Percentiles rank a stretch among this genome's conserved stretches.
phyloP scores from a whole-genome alignment of 2,329 filamentous ascomycete genomes.

The Cladosporium sp. region DNA sequence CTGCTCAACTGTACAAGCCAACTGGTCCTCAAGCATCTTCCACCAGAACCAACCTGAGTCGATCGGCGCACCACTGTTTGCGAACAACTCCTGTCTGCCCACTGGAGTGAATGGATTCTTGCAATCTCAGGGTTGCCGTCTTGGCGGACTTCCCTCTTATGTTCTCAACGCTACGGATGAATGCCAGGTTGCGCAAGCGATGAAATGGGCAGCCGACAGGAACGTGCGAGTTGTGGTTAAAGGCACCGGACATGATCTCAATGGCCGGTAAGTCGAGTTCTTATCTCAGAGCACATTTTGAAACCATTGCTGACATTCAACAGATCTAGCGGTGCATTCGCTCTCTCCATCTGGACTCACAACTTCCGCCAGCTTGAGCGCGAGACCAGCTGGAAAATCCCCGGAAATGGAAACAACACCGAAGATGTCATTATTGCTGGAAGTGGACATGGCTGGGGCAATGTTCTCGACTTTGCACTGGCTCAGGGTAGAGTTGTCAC shows the following conservation, averaged over 20 bases:
- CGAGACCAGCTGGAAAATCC: slow-evolving; percentile 15
- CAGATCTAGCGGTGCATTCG: slow-evolving; percentile 25
- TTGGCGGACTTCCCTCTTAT: slow-evolving; percentile 38
- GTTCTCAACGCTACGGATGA: slow-evolving; percentile 39
- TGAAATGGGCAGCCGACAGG: slow-evolving; percentile 32
- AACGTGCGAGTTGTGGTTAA: slow-evolving; percentile 26
- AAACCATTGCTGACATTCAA: neutral
- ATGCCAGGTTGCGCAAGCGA: slow-evolving; percentile 33
- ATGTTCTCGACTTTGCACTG: slow-evolving; percentile 27
- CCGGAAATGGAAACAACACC: slow-evolving; percentile 6
- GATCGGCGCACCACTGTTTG: slow-evolving; percentile 36
- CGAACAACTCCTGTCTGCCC: slow-evolving; percentile 41
- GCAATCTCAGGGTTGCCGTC: slow-evolving; percentile 32
- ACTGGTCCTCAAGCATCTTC: slow-evolving; percentile 38
- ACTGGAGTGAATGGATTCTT: slow-evolving; percentile 31
- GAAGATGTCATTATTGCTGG: slow-evolving; percentile 31
- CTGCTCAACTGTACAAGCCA: slow-evolving; percentile 32
- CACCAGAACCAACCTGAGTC: slow-evolving; percentile 39
- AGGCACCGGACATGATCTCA: slow-evolving; percentile 28
- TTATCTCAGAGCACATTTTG: neutral
- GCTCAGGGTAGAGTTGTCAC: slow-evolving; percentile 25
- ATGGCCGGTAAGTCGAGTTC: slow-evolving; percentile 15
- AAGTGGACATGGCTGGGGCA: slow-evolving; percentile 31
- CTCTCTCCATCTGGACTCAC: slow-evolving; percentile 26
- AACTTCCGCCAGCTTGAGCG: slow-evolving; percentile 21